phyloP scores from a whole-genome alignment of 225 moss, liverwort and hornwort species.

The Pseudoscleropodium purum region DNA sequence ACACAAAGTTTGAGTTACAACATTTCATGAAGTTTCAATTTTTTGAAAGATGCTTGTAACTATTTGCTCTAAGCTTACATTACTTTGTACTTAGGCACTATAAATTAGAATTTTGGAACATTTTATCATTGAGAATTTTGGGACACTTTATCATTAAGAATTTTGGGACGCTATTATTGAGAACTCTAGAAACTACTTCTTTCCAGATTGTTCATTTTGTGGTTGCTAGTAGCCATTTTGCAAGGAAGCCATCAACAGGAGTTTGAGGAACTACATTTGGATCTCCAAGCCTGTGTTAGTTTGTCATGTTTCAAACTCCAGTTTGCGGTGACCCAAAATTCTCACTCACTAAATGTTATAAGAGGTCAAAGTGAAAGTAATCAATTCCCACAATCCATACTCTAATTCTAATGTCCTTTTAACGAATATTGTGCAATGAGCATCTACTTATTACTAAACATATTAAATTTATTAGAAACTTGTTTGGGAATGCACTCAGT shows the following conservation, averaged over 20 bases:
- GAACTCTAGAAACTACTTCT: neutral
- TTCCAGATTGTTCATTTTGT: too few relatives aligned
- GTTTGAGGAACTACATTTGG: too few relatives aligned
- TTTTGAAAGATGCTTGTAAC: neutral
- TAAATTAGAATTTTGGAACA: neutral
- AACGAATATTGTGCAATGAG: neutral
- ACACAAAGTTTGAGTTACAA: neutral
- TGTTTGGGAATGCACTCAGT: neutral
- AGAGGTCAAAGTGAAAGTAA: too few relatives aligned
- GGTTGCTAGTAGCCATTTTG: too few relatives aligned
- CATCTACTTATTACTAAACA: neutral
- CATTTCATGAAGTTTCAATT: neutral
- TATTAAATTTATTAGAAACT: neutral
- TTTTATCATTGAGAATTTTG: neutral
- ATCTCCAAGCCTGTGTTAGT: too few relatives aligned
- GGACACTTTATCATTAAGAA: too few relatives aligned
- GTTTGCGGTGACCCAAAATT: too few relatives aligned
- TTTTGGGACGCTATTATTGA: neutral
- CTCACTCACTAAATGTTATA: too few relatives aligned
- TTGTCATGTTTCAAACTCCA: too few relatives aligned
- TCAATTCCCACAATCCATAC: too few relatives aligned
- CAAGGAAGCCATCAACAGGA: too few relatives aligned
- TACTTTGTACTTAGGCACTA: neutral
- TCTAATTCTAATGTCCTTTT: too few relatives aligned
- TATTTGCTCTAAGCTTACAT: neutral